Base-by-base conservation (phyloP, 2,329 filamentous ascomycete genomes). In the Aphanocladium album region DNA sequence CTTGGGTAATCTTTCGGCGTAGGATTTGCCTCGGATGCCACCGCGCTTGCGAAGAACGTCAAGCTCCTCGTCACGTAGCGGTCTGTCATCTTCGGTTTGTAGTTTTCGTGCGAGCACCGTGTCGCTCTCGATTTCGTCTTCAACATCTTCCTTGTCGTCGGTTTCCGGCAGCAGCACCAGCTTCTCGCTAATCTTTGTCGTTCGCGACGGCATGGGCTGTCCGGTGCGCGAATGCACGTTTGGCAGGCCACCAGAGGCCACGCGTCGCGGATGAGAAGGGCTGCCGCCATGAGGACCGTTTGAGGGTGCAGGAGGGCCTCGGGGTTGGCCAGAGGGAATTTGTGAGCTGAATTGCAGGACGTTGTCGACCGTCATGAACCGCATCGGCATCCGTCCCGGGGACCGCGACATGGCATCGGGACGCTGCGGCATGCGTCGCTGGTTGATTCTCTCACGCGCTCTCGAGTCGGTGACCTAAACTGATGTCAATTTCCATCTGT, bases 171-270 rank as follows among this genome's bases (percentile, higher is more conserved):
- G 82, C 39, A 98, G 80, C 0, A 99, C 95, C n/a, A 99, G 81
- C 76, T 98, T 98, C 78, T 98, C 91, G 73, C 91, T 96, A 65
- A 96, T 89, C 74, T 98, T 97, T 30, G 91, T 96, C 41, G 92
- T 96, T 57, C 95, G 85, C 6, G 91, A 89, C 0, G 93, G 95
- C 66, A 97, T 76, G 49, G 80, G 82, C 60, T 85, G 81, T 63
- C 81, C 82, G 57, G 78, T 77, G 5, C 80, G 76, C 27, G 74
- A 75, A 25, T 72, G 73, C 4, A 70, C 61, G 64, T 72, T 73
- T 30, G 79, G 77, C 41, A 80, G 71, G 12, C 76, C 76, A 12
- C 77, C 74, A 6, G 72, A 68, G 12, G 69, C 62, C 39, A 70
- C 65, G 9, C 73, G 68, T n/a, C 74, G 69, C 39, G 56, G 60